phyloP scores from a whole-genome alignment of 768 basidiomycete species.

The Gymnopilus dilepis region DNA sequence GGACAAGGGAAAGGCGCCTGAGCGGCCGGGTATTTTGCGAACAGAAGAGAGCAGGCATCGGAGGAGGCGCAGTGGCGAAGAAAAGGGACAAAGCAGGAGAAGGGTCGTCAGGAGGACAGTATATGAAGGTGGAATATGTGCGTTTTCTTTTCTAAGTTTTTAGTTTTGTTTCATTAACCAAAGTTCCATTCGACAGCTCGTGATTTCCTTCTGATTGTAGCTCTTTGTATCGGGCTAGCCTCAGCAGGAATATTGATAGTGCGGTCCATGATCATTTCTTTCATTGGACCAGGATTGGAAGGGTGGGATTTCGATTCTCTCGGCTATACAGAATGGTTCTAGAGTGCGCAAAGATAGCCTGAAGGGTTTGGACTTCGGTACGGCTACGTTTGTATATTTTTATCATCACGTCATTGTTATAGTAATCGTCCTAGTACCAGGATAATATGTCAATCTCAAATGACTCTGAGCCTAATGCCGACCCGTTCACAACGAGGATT shows the following conservation, averaged over 20 bases:
- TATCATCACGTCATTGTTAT: too few relatives aligned
- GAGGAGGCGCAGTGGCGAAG: background rate
- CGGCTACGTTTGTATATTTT: background rate
- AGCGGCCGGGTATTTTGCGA: background rate
- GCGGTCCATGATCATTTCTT: background rate
- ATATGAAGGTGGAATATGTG: background rate
- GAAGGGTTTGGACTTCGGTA: background rate
- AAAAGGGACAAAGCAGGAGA: background rate
- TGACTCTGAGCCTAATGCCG: too few relatives aligned
- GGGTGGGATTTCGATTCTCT: background rate
- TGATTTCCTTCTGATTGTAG: background rate
- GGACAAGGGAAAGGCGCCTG: slow-evolving; percentile 15
- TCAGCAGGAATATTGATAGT: slow-evolving; percentile 1
- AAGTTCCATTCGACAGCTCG: background rate
- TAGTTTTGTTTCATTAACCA: background rate
- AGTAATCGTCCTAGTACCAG: too few relatives aligned
- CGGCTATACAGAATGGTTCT: background rate
- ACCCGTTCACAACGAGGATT: too few relatives aligned
- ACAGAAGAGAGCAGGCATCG: background rate
- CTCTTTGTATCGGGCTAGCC: background rate
- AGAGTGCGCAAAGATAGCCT: too few relatives aligned
- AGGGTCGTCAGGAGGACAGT: background rate
- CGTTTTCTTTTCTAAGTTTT: background rate
- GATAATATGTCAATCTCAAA: too few relatives aligned
- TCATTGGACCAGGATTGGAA: background rate